Evolutionary conservation across 75 land plant genomes (phyloP).

Genomic region (Pinus albicaulis): DNA sequence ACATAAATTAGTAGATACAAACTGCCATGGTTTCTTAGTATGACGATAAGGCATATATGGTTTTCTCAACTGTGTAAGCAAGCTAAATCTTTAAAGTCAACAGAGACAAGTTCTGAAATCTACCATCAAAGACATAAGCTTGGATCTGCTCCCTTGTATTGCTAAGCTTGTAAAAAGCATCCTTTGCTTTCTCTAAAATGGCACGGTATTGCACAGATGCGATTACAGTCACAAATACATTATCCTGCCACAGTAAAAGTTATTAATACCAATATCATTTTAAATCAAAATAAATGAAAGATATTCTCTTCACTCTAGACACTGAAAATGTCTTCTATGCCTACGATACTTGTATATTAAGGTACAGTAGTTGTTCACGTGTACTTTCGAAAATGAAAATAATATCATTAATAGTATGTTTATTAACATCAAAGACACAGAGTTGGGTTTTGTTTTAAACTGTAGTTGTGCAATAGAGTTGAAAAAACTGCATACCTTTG

Average conservation of each 20-base stretch:
- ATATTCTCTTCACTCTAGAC: not conserved
- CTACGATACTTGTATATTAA: too few species aligned
- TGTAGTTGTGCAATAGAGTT: not conserved
- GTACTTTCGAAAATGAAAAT: too few species aligned
- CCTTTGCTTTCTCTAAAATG: conserved; percentile 45
- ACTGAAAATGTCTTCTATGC: not conserved
- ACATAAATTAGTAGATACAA: not conserved
- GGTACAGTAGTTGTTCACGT: too few species aligned
- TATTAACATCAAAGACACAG: too few species aligned
- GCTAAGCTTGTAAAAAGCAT: conserved; percentile 66
- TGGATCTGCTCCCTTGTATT: conserved; percentile 58
- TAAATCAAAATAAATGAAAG: not conserved
- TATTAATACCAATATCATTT: not conserved
- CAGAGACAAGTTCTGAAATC: not conserved
- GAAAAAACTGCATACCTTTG: conserved; percentile 32
- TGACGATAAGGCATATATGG: not conserved
- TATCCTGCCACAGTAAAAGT: conserved; percentile 31
- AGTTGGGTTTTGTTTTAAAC: too few species aligned
- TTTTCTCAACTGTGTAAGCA: not conserved
- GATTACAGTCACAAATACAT: conserved; percentile 59
- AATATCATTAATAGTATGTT: too few species aligned
- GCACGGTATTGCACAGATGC: conserved; percentile 70
- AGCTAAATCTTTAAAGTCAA: not conserved
- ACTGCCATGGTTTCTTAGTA: not conserved
- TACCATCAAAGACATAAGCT: conserved; percentile 73